Evolutionary conservation across 192 early-diverging fungal genomes (phyloP).

Genomic region (Backusella tarrabulga): DNA sequence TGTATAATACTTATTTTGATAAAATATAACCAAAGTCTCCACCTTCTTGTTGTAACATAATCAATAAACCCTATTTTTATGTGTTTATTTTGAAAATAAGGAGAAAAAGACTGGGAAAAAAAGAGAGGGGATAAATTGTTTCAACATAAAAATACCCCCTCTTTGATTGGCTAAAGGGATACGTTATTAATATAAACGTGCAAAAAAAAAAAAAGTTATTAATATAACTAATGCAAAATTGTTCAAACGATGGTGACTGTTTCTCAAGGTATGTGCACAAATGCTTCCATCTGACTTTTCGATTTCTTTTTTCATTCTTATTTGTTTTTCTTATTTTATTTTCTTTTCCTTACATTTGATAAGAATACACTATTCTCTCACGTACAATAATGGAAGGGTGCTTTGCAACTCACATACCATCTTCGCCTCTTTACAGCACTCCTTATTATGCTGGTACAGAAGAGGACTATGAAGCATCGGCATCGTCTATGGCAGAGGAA

Average conservation of each 20-base stretch:
- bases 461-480: slow-evolving; percentile 1
- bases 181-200: no score
- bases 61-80: neutral
- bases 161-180: neutral
- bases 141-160: neutral
- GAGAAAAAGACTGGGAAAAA: neutral
- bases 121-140: neutral
- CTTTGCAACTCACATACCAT: neutral
- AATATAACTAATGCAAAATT: no score
- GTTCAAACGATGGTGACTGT: no score
- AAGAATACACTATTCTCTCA: neutral
- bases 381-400: neutral
- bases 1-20: neutral
- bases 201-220: no score
- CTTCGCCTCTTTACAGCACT: neutral
- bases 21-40: neutral
- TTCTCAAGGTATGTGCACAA: no score
- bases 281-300: no score
- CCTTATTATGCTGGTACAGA: neutral
- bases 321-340: neutral
- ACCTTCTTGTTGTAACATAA: neutral
- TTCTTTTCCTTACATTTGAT: neutral
- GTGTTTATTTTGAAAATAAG: neutral
- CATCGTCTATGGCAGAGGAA: slow-evolving; percentile 9
- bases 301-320: neutral